Evolutionary conservation across 164 flowering plant genomes (phyloP).

Genomic region (Chimonanthus salicifolius): DNA sequence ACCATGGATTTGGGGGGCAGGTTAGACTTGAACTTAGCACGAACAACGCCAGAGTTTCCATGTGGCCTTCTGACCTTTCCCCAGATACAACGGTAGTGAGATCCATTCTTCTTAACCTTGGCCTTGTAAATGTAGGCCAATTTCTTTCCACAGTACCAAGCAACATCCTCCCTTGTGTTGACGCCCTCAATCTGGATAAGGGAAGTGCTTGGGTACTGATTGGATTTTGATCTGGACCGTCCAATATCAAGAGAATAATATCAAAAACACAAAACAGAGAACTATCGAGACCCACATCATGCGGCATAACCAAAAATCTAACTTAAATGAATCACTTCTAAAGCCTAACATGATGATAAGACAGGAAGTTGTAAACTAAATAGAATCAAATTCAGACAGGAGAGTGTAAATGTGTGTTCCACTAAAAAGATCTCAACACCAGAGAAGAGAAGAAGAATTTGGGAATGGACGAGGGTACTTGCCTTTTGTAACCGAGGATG

Average conservation of each 20-base stretch:
- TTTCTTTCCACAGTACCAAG: constrained; percentile 35
- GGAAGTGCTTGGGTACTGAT: constrained; percentile 43
- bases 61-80: constrained; percentile 42
- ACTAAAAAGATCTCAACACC: neutral
- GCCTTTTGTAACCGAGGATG: constrained; percentile 41
- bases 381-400: no score
- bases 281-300: neutral
- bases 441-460: neutral
- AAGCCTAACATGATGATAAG: no score
- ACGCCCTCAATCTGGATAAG: constrained; percentile 44
- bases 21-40: constrained; percentile 39
- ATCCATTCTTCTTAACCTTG: constrained; percentile 38
- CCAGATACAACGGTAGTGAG: constrained; percentile 36
- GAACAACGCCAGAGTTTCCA: constrained; percentile 38
- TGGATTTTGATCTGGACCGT: constrained; percentile 31
- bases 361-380: no score
- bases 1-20: constrained; percentile 42
- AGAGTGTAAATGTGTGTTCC: no score
- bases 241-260: neutral
- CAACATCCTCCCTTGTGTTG: constrained; percentile 43
- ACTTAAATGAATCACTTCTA: no score
- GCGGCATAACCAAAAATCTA: no score
- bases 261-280: neutral
- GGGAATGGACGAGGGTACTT: neutral
- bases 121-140: constrained; percentile 47